Percentiles rank a stretch among this genome's conserved stretches.
phyloP scores from a whole-genome alignment of 2,329 filamentous ascomycete genomes.

The Aspergillus pseudotamarii region DNA sequence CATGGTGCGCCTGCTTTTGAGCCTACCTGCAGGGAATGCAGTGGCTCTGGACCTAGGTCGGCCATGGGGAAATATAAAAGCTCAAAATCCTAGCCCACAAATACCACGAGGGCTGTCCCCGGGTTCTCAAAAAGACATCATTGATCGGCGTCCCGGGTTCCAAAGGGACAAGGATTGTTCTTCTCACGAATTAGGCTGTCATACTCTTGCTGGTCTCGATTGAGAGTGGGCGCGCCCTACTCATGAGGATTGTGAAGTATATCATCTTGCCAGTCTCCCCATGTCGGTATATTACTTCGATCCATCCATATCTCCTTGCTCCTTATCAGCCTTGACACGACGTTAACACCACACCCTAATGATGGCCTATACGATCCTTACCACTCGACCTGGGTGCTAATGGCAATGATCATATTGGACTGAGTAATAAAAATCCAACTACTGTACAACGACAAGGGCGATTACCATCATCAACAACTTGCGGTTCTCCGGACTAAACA shows the following conservation, averaged over 20 bases:
- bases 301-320: not conserved
- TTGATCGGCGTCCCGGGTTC: constrained; percentile 6
- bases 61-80: not conserved
- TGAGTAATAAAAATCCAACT: constrained; percentile 1
- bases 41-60: not conserved
- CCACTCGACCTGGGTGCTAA: constrained; percentile 10
- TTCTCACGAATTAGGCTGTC: constrained; percentile 1
- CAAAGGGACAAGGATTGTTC: not conserved
- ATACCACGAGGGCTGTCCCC: not conserved
- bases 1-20: not conserved
- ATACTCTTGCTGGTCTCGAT: not conserved
- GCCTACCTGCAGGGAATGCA: not conserved
- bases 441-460: not conserved
- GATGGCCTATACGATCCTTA: constrained; percentile 13
- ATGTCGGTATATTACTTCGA: constrained; percentile 1
- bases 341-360: constrained; percentile 3
- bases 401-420: constrained; percentile 10
- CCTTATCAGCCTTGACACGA: constrained; percentile 1
- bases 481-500: not conserved
- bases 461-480: not conserved
- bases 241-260: constrained; percentile 5
- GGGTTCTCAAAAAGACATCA: not conserved
- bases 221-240: not conserved
- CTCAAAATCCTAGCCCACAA: constrained; percentile 1
- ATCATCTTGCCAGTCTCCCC: constrained; percentile 11